phyloP scores from a whole-genome alignment of 2,329 filamentous ascomycete genomes.

The Phaeosphaeriaceae sp. region DNA sequence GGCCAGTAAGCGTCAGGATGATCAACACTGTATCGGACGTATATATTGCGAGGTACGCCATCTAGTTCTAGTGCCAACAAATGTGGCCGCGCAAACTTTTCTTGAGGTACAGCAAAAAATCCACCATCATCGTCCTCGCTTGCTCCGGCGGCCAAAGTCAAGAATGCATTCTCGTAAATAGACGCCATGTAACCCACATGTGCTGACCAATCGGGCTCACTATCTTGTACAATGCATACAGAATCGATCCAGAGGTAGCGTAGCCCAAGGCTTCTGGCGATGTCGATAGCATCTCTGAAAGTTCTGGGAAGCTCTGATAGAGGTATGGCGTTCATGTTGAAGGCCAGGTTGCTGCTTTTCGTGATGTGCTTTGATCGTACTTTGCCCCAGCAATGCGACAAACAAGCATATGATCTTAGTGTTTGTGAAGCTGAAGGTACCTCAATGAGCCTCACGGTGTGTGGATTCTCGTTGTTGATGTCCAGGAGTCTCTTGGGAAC shows the following conservation, averaged over 20 bases:
- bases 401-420: slow-evolving; percentile 2
- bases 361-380: neutral
- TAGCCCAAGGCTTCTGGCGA: neutral
- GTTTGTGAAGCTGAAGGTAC: neutral
- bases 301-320: slow-evolving; percentile 11
- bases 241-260: slow-evolving; percentile 15
- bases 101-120: neutral
- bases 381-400: slow-evolving; percentile 2
- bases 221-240: slow-evolving; percentile 14
- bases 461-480: neutral
- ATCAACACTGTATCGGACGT: neutral
- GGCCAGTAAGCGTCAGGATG: neutral
- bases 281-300: slow-evolving; percentile 11
- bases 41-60: neutral
- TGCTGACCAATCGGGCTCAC: neutral
- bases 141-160: slow-evolving; percentile 3
- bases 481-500: neutral
- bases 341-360: neutral
- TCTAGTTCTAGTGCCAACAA: neutral
- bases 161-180: slow-evolving; percentile 2
- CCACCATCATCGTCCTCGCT: slow-evolving; percentile 3
- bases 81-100: neutral
- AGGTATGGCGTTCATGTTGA: slow-evolving; percentile 3
- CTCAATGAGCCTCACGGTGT: neutral
- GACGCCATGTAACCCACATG: neutral